These are phyloP conservation scores for Herpotrichia juniperi DNA, from an alignment of 2,329 filamentous ascomycete genomes.

Conservation along the genomic window DNA sequence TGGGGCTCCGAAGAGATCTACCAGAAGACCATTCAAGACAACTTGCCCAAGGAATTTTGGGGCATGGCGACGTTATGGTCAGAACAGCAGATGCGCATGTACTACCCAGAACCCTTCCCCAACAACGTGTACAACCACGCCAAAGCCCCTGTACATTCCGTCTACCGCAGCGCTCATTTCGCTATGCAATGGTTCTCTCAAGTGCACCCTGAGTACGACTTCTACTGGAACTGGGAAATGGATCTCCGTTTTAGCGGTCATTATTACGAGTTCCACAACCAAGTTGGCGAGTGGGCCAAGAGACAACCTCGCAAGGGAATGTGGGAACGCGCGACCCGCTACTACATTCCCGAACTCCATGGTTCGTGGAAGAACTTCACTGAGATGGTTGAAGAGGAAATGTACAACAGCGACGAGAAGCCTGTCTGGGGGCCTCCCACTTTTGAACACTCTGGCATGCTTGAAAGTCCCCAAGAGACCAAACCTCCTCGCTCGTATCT, in stretches of 20 bases:
- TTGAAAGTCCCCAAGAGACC: constrained; percentile 66
- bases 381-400: constrained; percentile 65
- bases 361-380: constrained; percentile 74
- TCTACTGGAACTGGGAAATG: constrained; percentile 88
- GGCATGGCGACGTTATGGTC: constrained; percentile 92
- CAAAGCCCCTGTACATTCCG: constrained; percentile 76
- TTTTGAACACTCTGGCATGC: constrained; percentile 56
- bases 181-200: constrained; percentile 59
- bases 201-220: constrained; percentile 58
- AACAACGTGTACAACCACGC: constrained; percentile 71
- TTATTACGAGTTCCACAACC: constrained; percentile 79
- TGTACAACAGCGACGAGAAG: constrained; percentile 52
- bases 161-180: constrained; percentile 72
- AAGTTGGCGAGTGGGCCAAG: constrained; percentile 67
- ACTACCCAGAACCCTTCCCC: constrained; percentile 88
- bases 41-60: constrained; percentile 82
- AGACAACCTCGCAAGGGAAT: constrained; percentile 73
- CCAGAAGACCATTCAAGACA: constrained; percentile 68
- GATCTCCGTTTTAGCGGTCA: constrained; percentile 81
- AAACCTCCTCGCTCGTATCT: constrained; percentile 65
- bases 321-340: constrained; percentile 76
- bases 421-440: constrained; percentile 70
- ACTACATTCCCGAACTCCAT: constrained; percentile 73
- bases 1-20: constrained; percentile 78
- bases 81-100: constrained; percentile 86